Evolutionary conservation across 176 grass and related monocot genomes (phyloP).

Genomic region (Urochloa ruziziensis): DNA sequence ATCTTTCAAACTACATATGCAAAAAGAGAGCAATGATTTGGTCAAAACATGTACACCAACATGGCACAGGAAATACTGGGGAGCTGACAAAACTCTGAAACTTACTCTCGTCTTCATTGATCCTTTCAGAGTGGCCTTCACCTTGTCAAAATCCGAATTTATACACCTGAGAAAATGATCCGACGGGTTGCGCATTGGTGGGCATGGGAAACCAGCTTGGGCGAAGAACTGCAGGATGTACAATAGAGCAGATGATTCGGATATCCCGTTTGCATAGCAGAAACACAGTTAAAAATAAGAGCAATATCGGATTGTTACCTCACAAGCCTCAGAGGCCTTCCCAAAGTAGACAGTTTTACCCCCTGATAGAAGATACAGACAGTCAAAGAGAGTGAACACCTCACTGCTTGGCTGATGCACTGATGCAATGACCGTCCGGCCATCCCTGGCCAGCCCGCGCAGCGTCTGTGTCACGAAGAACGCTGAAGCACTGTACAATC

Average conservation of each 20-base stretch:
- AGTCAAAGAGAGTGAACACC: constrained; percentile 89
- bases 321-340: constrained; percentile 67
- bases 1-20: constrained; percentile 62
- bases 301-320: constrained; percentile 42
- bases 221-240: constrained; percentile 68
- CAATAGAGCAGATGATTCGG: neutral
- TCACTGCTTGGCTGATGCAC: constrained; percentile 97
- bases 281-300: neutral
- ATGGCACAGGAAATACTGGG: neutral
- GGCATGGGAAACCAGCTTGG: constrained; percentile 92
- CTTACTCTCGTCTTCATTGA: constrained; percentile 79
- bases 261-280: neutral
- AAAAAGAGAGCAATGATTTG: neutral
- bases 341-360: constrained; percentile 95
- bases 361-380: constrained; percentile 81
- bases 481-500: constrained; percentile 72
- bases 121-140: constrained; percentile 98
- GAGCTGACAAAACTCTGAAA: neutral
- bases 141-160: constrained; percentile 95
- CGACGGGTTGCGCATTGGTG: constrained; percentile 75
- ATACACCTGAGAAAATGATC: constrained; percentile 97
- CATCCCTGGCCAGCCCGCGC: constrained; percentile 77
- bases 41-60: neutral
- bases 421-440: constrained; percentile 81
- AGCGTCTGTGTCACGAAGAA: constrained; percentile 96